A percentile compares a stretch with the other conserved stretches of the same genome.
Evolutionary conservation across 2,329 filamentous ascomycete genomes (phyloP).

Genomic region (Venturia aucupariae): DNA sequence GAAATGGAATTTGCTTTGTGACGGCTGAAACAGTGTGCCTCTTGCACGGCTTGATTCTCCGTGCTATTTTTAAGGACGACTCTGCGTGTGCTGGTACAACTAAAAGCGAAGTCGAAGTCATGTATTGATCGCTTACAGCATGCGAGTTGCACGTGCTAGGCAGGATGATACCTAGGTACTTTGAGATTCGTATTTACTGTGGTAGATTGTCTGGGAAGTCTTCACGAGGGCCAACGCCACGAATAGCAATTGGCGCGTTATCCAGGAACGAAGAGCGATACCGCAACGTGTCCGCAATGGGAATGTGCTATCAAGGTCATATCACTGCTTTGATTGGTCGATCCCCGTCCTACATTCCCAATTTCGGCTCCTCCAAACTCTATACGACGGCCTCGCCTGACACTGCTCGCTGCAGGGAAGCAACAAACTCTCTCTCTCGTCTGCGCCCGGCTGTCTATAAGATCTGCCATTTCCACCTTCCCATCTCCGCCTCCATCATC

Average conservation of each 20-base stretch:
- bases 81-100: too few relatives aligned
- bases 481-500: background rate
- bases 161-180: too few relatives aligned
- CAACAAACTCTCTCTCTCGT: too few relatives aligned
- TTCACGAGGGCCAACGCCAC: background rate
- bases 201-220: too few relatives aligned
- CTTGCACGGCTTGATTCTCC: background rate
- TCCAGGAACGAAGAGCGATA: background rate
- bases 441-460: background rate
- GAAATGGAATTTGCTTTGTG: conserved; percentile 1
- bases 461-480: background rate
- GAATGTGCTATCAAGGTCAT: background rate
- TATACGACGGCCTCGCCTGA: too few relatives aligned
- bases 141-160: too few relatives aligned
- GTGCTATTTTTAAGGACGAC: too few relatives aligned
- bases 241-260: background rate
- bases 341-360: background rate
- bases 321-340: background rate
- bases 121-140: too few relatives aligned
- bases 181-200: too few relatives aligned
- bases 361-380: background rate
- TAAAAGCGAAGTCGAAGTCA: too few relatives aligned
- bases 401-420: too few relatives aligned
- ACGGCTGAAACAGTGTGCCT: background rate
- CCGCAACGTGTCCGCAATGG: background rate